phyloP scores from a whole-genome alignment of 768 basidiomycete genomes.

The Gymnopilus junonius region DNA sequence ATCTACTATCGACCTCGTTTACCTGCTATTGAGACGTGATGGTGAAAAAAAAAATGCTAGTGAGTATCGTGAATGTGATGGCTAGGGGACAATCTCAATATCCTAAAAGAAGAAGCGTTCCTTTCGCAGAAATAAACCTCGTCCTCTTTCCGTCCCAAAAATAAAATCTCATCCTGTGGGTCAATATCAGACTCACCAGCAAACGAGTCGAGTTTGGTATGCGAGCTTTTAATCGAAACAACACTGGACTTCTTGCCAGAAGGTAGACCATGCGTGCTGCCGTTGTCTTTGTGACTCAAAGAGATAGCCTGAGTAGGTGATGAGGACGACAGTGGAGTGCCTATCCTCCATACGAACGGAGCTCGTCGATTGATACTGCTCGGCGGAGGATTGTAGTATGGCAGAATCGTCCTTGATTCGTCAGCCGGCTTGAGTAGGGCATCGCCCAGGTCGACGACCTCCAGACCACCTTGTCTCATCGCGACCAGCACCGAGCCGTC shows the following conservation, averaged over 20 bases:
- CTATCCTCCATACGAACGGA: conserved; percentile 85
- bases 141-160: conserved; percentile 76
- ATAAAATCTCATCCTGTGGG: conserved; percentile 72
- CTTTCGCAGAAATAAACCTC: conserved; percentile 85
- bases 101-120: conserved; percentile 72
- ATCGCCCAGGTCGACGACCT: conserved; percentile 80
- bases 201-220: conserved; percentile 55
- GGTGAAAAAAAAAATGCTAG: conserved; percentile 13
- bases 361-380: conserved; percentile 69
- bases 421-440: conserved; percentile 82
- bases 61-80: conserved; percentile 22
- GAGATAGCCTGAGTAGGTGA: background rate
- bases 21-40: conserved; percentile 2
- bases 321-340: conserved; percentile 61
- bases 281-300: conserved; percentile 12
- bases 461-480: conserved; percentile 85
- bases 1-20: conserved; percentile 9
- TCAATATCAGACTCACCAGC: conserved; percentile 58
- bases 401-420: conserved; percentile 73
- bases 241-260: conserved; percentile 30
- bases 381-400: conserved; percentile 66
- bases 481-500: conserved; percentile 82
- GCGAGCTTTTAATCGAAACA: conserved; percentile 53
- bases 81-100: conserved; percentile 66
- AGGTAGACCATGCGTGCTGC: conserved; percentile 12